Percentiles rank a stretch among this genome's conserved stretches.
phyloP scores from a whole-genome alignment of 2,329 filamentous ascomycete genomes.

The Fusarium sp. region DNA sequence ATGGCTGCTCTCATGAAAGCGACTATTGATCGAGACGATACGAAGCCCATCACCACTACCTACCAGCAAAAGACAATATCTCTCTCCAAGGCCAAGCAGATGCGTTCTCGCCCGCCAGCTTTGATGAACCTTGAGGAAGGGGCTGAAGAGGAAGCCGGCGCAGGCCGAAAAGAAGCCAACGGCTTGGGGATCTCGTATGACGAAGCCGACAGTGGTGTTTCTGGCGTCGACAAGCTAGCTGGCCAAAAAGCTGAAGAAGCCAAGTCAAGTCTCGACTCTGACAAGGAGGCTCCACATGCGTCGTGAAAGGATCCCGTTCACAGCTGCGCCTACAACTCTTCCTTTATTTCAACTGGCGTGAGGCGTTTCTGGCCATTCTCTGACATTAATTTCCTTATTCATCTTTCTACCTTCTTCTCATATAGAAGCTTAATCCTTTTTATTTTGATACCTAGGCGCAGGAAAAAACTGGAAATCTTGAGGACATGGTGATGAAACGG shows the following conservation, averaged over 20 bases:
- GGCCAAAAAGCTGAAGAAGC: slow-evolving; percentile 51
- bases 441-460: slow-evolving; percentile 38
- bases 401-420: slow-evolving; percentile 20
- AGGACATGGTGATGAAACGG: slow-evolving; percentile 25
- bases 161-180: slow-evolving; percentile 45
- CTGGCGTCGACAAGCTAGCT: slow-evolving; percentile 55
- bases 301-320: slow-evolving; percentile 34
- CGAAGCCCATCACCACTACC: slow-evolving; percentile 83
- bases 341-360: slow-evolving; percentile 11
- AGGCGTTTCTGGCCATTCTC: slow-evolving; percentile 30
- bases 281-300: slow-evolving; percentile 41
- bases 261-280: slow-evolving; percentile 44
- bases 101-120: slow-evolving; percentile 90
- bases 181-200: slow-evolving; percentile 57
- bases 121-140: slow-evolving; percentile 75
- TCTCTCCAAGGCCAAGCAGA: slow-evolving; percentile 84
- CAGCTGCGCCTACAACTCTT: slow-evolving; percentile 1
- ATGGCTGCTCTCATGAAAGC: slow-evolving; percentile 99
- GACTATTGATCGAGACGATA: slow-evolving; percentile 92
- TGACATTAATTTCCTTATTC: slow-evolving; percentile 24
- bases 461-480: slow-evolving; percentile 18
- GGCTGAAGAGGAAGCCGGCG: slow-evolving; percentile 46
- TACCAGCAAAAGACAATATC: slow-evolving; percentile 98
- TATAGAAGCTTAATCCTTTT: slow-evolving; percentile 38
- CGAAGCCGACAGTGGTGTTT: slow-evolving; percentile 57